A percentile compares a stretch with the other conserved stretches of the same genome.
These are phyloP conservation scores for Geranium rotundifolium DNA, from an alignment of 345 rosid species.

Conservation along the genomic window DNA sequence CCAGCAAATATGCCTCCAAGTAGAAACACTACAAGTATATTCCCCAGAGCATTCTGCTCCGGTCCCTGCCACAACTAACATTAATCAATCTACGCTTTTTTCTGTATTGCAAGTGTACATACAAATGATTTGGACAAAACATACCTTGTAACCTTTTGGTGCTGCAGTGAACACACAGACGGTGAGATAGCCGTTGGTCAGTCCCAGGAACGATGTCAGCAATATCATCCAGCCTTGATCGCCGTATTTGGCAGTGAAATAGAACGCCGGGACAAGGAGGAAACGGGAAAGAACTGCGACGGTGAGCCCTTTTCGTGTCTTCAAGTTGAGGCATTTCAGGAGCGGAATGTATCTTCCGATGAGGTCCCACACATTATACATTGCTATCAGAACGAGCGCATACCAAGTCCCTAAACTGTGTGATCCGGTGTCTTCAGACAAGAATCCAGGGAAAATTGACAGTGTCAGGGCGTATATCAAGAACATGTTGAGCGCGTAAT, in stretches of 20 bases:
- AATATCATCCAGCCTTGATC: constrained; percentile 86
- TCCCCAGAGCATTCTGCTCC: too few relatives aligned
- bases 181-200: constrained; percentile 64
- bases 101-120: too few relatives aligned
- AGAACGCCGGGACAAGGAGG: constrained; percentile 57
- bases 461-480: constrained; percentile 49
- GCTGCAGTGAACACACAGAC: constrained; percentile 68
- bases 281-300: constrained; percentile 34
- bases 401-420: constrained; percentile 67
- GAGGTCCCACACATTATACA: constrained; percentile 59
- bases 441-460: constrained; percentile 83
- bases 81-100: too few relatives aligned
- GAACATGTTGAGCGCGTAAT: constrained; percentile 49
- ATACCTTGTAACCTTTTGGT: constrained; percentile 75
- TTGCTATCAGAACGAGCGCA: constrained; percentile 53
- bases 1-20: too few relatives aligned
- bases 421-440: constrained; percentile 70
- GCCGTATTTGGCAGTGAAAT: constrained; percentile 64
- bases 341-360: constrained; percentile 56
- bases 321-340: constrained; percentile 26
- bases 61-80: too few relatives aligned
- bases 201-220: constrained; percentile 63
- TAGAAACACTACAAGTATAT: too few relatives aligned
- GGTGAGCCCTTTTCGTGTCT: constrained; percentile 49
- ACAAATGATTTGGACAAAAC: too few relatives aligned